Evolutionary conservation across 2,329 filamentous ascomycete genomes (phyloP), one percentile per base, ranked within the genome.

Genomic region (Pezicula carpinea): DNA sequence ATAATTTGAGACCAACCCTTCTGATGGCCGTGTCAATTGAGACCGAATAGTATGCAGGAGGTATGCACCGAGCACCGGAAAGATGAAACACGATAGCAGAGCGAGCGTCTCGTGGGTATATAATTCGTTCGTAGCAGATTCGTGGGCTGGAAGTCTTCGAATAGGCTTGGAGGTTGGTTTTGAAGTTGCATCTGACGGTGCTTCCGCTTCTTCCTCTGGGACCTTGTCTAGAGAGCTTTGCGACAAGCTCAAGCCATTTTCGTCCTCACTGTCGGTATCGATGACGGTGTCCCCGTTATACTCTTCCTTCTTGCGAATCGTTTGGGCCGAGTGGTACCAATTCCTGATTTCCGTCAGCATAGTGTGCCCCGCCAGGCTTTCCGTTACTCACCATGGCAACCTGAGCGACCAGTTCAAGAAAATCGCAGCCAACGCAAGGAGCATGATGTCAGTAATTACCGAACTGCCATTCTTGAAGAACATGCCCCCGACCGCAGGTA

Each of bases 341-440:
- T 80, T 74, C 82, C 82, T 84, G 41, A 8, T 23, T 29, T 17
- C 52, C 38, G 13, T 35, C 13, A 35, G 17, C 17, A 35, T 14
- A n/a, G 33, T 6, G 7, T 13, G 11, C 7, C 14, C 13, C 14
- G n/a, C 14, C n/a, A 40, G 47, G 47, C 53, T 46, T 53, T 41
- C 39, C n/a, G 38, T 49, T 38, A 43, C 77, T 63, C 71, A 91
- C 91, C 92, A 97, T 57, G 92, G 92, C 55, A 93, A 74, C 47
- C 89, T 85, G 36, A 96, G 85, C 41, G 88, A 91, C 89, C 90
- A 96, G 64, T 96, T 91, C 52, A 97, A 72, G 60, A 96, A 95
- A 38, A 96, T 77, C 4, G 85, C 88, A 2, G 88, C 87, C 51
- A 97, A 67, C 3, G 79, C 82, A 26, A 97, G 69, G 29, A 97